Evolutionary conservation across 2,329 filamentous ascomycete genomes (phyloP), one percentile per base, ranked within the genome.

Genomic region (Didymella pomorum): DNA sequence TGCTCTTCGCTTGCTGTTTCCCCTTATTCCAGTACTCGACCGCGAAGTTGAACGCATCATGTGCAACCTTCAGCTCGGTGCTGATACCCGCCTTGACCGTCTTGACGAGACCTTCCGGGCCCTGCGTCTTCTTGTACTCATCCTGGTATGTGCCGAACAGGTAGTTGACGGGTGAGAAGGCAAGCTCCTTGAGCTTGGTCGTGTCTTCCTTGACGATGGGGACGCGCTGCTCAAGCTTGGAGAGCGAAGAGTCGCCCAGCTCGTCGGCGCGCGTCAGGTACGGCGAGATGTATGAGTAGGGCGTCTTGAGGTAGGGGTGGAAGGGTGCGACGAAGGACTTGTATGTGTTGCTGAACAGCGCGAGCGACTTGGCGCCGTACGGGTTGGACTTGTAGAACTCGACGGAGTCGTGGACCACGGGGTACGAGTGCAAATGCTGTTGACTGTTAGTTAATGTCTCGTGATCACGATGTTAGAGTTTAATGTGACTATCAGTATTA

Each of bases 381-480:
- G 91, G 89, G 80, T 94, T 92, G 73, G 86, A 82, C 79, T 93
- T 91, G 85, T 96, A 89, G 73, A 87, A 88, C 61, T 86, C 81
- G 78, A 97, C 87, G 71, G 88, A 82, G 78, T 96, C 92, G 73
- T 86, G 87, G 74, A 97, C 86, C 66, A 96, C 79, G 39, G 94
- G 94, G 79, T 96, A 97, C 66, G 89, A 89, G 69, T 88, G 84
- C 63, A 97, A 84, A 76, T 97, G 93, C 92, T 96, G 69, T 35
- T 43, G 25, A 20, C 26, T 7, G 53, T 64, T 58, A 65, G 63
- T 35, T 47, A 21, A 21, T 33, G 28, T 49, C 46, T 48, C 43
- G 35, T 31, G 52, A 37, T 49, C 28, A 62, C 55, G 29, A 28
- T 21, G 20, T 33, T 39, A 14, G 0, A 14, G 11, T 41, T 39